phyloP scores from a whole-genome alignment of 495 filamentous ascomycete genomes.

The Daldinia vernicosa region DNA sequence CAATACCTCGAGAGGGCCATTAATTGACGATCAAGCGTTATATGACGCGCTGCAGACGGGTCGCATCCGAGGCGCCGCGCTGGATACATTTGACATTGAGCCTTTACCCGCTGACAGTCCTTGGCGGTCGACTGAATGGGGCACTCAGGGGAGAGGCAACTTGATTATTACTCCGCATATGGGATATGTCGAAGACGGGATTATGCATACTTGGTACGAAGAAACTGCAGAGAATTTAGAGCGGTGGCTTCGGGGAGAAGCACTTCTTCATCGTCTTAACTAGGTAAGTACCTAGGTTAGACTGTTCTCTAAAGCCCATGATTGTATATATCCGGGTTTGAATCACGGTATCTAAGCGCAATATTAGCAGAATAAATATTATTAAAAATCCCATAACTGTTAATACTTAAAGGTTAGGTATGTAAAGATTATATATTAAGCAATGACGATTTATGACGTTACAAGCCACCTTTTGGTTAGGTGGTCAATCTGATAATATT shows the following conservation, averaged over 20 bases:
- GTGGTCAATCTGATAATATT: too few species aligned
- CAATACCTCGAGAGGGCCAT: conserved; percentile 72
- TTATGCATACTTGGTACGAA: conserved; percentile 69
- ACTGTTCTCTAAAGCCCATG: conserved; percentile 44
- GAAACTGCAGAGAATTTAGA: conserved; percentile 70
- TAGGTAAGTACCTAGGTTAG: too few species aligned
- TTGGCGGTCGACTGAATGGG: conserved; percentile 69
- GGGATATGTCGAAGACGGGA: conserved; percentile 72
- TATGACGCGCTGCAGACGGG: conserved; percentile 62
- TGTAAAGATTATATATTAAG: too few species aligned
- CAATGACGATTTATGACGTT: too few species aligned
- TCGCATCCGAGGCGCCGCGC: conserved; percentile 65
- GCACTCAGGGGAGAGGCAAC: conserved; percentile 63
- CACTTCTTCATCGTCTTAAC: conserved; percentile 52
- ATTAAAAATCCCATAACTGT: too few species aligned
- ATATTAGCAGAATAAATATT: too few species aligned
- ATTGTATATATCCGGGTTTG: too few species aligned
- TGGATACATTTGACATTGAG: conserved; percentile 76
- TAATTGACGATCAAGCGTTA: conserved; percentile 68
- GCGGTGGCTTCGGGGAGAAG: conserved; percentile 65
- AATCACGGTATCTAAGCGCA: too few species aligned
- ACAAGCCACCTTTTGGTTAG: too few species aligned
- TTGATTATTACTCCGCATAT: conserved; percentile 74
- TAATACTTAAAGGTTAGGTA: too few species aligned
- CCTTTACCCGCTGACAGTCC: conserved; percentile 68